Base-by-base conservation (phyloP, 1,139 yeast species). In the Arxiozyma telluris region DNA sequence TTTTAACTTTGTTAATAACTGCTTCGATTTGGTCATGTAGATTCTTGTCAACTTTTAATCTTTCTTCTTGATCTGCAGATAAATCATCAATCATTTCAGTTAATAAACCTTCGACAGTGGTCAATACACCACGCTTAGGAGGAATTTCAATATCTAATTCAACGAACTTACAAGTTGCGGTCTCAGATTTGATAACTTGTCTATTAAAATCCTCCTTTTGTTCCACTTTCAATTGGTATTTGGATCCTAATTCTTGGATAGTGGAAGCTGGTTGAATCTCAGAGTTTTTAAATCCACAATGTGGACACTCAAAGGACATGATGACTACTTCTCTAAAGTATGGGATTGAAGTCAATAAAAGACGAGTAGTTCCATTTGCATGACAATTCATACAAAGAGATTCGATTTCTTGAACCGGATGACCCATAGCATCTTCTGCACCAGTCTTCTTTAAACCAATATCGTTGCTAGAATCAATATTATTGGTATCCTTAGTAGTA, bases 341-440 rank as follows among this genome's bases (percentile, higher is more conserved):
- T 15, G 99, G 99, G 62, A 94, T 94, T 57, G 83, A 77, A 18
- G 99, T 93, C 65, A 94, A 76, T 53, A 94, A 76, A 70, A 94
- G 70, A 62, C 95, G 76, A 18, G 98, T 93, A 51, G 76, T 76
- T 57, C 99, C 99, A 56, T 82, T 78, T 62, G 91, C 74, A 61
- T 84, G 89, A 71, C 99, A 94, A 74, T 89, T 88, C 96, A 94
- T 91, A 75, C 99, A 94, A 53, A 91, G 74, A 21, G 97, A 89
- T 68, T 91, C 94, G 59, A 94, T 81, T 69, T 93, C 98, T 70
- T 90, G 97, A 21, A 93, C 96, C 6, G 96, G 96, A 63, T 89
- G 95, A n/a, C 96, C 97, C 67, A 64, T 63, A n/a, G 87, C 84
- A 68, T 88, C 96, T 11, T 75, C 74, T 23, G 90, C 86, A 27